Percentiles rank a stretch among this genome's conserved stretches.
Evolutionary conservation across 306 rosid species (phyloP).

Genomic region (Lathyrus oleraceus): DNA sequence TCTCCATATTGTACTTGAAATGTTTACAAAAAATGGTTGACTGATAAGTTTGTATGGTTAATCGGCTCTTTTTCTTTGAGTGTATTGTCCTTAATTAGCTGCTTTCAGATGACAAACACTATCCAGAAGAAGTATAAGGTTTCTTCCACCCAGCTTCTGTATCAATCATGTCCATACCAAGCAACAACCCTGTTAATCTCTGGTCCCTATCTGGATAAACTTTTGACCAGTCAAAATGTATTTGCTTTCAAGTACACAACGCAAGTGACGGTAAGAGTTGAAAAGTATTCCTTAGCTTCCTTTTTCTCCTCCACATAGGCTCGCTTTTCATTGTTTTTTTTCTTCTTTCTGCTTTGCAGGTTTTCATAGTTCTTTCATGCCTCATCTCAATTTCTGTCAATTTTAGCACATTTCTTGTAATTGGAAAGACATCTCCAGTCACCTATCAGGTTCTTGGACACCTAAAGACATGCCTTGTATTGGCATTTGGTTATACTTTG

Average conservation of each 20-base stretch:
- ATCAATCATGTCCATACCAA: constrained; percentile 93
- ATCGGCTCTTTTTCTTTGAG: not conserved
- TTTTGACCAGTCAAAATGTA: constrained; percentile 74
- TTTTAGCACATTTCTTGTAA: constrained; percentile 93
- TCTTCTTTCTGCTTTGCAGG: constrained; percentile 50
- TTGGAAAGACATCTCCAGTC: constrained; percentile 95
- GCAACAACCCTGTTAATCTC: constrained; percentile 73
- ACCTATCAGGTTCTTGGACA: constrained; percentile 99
- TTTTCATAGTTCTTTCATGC: constrained; percentile 82
- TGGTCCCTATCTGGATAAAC: constrained; percentile 85
- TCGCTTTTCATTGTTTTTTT: constrained; percentile 10
- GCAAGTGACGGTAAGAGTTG: constrained; percentile 82
- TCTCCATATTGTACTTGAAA: too few relatives aligned
- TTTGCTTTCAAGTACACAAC: constrained; percentile 87
- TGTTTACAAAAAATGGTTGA: constrained; percentile 23
- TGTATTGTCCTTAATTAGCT: constrained; percentile 62
- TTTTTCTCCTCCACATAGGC: not conserved
- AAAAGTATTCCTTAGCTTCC: constrained; percentile 8
- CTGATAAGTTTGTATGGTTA: not conserved
- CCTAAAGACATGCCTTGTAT: constrained; percentile 89
- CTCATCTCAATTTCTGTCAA: constrained; percentile 93
- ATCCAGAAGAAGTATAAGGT: constrained; percentile 94
- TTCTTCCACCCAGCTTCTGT: constrained; percentile 94
- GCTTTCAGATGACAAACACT: constrained; percentile 90
- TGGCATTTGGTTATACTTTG: constrained; percentile 83